phyloP scores from a whole-genome alignment of 345 rosid species.

The Bruguiera gymnorhiza region DNA sequence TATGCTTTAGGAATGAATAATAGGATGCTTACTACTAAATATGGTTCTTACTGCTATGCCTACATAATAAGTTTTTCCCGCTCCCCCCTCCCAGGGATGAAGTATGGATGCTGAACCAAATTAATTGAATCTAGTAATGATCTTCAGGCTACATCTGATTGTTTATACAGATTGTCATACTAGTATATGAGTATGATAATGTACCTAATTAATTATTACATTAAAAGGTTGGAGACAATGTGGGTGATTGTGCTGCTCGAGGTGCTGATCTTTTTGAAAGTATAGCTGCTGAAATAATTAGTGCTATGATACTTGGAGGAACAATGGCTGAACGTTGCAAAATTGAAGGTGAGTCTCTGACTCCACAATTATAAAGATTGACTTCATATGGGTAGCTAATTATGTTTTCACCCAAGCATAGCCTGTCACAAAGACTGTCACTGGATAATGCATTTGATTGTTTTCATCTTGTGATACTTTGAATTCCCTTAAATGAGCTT shows the following conservation, averaged over 20 bases:
- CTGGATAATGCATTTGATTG: conserved; percentile 1
- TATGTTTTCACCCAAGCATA: neutral
- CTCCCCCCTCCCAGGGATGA: no score
- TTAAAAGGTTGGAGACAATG: conserved; percentile 93
- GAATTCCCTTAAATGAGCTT: neutral
- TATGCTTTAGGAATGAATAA: no score
- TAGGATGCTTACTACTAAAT: no score
- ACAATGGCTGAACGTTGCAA: conserved; percentile 95
- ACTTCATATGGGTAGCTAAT: conserved; percentile 1
- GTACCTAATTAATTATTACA: conserved; percentile 1
- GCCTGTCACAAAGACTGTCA: neutral
- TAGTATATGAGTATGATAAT: neutral
- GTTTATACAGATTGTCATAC: neutral
- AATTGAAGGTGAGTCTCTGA: conserved; percentile 64
- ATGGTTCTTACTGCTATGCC: no score
- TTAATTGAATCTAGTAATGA: no score
- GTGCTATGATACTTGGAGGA: conserved; percentile 99
- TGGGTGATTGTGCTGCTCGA: conserved; percentile 99
- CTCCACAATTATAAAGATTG: neutral
- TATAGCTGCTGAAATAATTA: conserved; percentile 97
- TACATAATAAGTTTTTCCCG: no score
- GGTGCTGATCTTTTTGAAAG: conserved; percentile 99
- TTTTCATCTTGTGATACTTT: conserved; percentile 1
- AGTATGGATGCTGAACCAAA: no score
- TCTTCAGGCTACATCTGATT: no score